These are phyloP conservation scores for Colletotrichum phormii DNA, from an alignment of 2,329 filamentous ascomycete species.

Conservation along the genomic window DNA sequence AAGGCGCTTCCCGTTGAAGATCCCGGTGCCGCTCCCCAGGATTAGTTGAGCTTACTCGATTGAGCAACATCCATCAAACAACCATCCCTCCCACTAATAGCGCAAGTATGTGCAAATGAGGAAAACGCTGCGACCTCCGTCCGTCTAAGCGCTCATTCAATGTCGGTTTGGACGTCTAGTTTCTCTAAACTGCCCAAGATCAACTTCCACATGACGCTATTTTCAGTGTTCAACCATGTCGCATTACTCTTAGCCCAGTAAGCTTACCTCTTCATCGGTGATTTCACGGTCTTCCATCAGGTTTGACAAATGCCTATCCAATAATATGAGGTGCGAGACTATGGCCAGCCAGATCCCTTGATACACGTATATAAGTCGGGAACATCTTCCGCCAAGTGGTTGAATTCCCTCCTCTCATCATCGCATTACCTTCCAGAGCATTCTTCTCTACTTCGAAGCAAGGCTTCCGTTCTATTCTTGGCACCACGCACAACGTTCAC, in stretches of 20 bases:
- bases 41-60: background rate
- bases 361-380: background rate
- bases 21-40: background rate
- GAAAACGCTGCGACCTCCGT: background rate
- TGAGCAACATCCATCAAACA: slow-evolving; percentile 3
- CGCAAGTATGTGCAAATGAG: background rate
- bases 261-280: background rate
- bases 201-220: background rate
- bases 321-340: background rate
- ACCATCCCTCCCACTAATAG: background rate
- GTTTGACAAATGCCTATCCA: background rate
- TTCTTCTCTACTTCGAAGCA: background rate
- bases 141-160: no score
- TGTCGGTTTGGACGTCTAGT: background rate
- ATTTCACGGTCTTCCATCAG: background rate
- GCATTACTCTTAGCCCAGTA: background rate
- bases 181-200: no score
- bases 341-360: background rate
- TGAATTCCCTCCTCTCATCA: background rate
- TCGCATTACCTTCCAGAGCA: background rate
- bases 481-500: background rate
- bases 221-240: background rate
- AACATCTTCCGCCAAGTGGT: background rate
- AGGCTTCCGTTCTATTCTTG: background rate
- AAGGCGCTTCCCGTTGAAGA: background rate